Conservation (phyloP, 129 eudicot genomes). For the Flaveria brownii region DNA sequence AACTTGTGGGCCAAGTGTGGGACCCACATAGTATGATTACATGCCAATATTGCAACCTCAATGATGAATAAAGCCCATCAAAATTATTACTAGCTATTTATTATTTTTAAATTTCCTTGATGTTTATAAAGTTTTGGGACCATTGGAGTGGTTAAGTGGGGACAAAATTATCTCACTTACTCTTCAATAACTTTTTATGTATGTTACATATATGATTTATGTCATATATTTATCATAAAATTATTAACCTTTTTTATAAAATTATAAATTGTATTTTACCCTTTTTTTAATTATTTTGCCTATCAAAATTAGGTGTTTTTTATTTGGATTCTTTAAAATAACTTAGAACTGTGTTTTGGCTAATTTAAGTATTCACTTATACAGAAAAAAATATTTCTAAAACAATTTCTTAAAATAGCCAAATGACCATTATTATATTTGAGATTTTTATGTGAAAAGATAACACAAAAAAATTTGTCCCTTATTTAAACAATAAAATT, state of each 20-base stretch:
- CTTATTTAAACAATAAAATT: not conserved
- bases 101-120: constrained; percentile 30
- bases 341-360: not conserved
- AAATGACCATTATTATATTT: constrained; percentile 19
- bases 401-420: not conserved
- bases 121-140: constrained; percentile 45
- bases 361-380: not conserved
- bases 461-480: constrained; percentile 15
- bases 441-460: not conserved
- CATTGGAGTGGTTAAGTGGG: constrained; percentile 42
- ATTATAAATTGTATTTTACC: not conserved
- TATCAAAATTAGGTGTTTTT: not conserved
- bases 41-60: constrained; percentile 38
- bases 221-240: not conserved
- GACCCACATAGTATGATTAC: constrained; percentile 26
- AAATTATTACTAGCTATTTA: constrained; percentile 30
- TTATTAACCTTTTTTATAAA: not conserved
- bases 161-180: constrained; percentile 41
- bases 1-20: constrained; percentile 29
- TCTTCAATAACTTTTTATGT: not conserved
- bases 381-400: not conserved
- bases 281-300: not conserved
- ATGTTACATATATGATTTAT: not conserved
- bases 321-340: not conserved
- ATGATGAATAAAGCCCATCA: constrained; percentile 42